Evolutionary conservation across 78 protist genomes (phyloP).

Genomic region (Dictyostelium discoideum): dicty_2.7 NC_007090.3:3416501-3417000

Average conservation of each 20-base stretch:
- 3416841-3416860: too few relatives aligned
- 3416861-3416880: too few relatives aligned
- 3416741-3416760: neutral
- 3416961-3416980: constrained; percentile 38
- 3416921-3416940: constrained; percentile 30
- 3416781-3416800: too few relatives aligned
- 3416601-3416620: constrained; percentile 58
- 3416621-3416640: constrained; percentile 38
- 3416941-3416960: constrained; percentile 66
- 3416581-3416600: constrained; percentile 65
- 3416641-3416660: constrained; percentile 45
- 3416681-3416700: constrained; percentile 25
- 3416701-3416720: constrained; percentile 48
- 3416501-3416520: neutral
- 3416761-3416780: neutral
- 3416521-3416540: constrained; percentile 41
- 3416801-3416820: too few relatives aligned
- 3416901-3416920: too few relatives aligned
- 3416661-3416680: constrained; percentile 43
- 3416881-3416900: too few relatives aligned
- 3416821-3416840: too few relatives aligned
- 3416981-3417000: constrained; percentile 33
- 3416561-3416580: constrained; percentile 53
- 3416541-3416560: constrained; percentile 40
- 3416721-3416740: constrained; percentile 53